These are phyloP conservation scores for Candida sonorensis DNA, from an alignment of 805 yeast genomes.

Conservation along the genomic window DNA sequence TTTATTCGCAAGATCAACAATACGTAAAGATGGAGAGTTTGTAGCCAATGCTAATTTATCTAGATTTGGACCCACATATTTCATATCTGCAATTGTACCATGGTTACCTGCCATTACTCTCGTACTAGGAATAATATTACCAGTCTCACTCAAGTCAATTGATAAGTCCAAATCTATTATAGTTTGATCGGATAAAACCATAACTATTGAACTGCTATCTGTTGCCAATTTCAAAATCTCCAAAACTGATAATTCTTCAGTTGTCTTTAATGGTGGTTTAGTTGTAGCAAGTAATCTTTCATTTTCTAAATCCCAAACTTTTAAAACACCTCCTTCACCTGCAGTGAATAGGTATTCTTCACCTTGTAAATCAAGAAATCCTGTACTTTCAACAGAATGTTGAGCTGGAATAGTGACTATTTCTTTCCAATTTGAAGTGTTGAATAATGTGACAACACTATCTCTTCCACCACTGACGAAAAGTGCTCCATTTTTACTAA, in stretches of 20 bases:
- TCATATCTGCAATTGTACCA: slow-evolving; percentile 89
- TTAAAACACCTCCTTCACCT: slow-evolving; percentile 68
- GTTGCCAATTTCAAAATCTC: slow-evolving; percentile 37
- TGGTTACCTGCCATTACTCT: slow-evolving; percentile 83
- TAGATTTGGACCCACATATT: slow-evolving; percentile 60
- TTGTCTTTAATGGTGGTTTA: slow-evolving; percentile 43
- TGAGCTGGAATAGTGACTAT: slow-evolving; percentile 62
- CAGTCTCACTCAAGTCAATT: slow-evolving; percentile 21
- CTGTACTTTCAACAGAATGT: slow-evolving; percentile 68
- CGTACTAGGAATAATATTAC: slow-evolving; percentile 32
- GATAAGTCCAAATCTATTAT: slow-evolving; percentile 30
- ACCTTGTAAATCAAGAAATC: slow-evolving; percentile 38
- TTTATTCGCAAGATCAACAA: slow-evolving; percentile 52
- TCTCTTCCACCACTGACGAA: slow-evolving; percentile 89
- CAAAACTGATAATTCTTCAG: slow-evolving; percentile 67
- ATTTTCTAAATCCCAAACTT: slow-evolving; percentile 50
- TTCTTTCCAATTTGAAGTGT: slow-evolving; percentile 44
- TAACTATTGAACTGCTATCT: slow-evolving; percentile 32
- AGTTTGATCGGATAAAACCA: slow-evolving; percentile 82
- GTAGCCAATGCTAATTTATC: slow-evolving; percentile 77
- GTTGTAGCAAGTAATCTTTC: slow-evolving; percentile 43
- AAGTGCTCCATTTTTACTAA: slow-evolving; percentile 42
- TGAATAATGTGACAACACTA: slow-evolving; percentile 59
- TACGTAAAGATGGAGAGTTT: slow-evolving; percentile 81
- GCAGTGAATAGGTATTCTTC: slow-evolving; percentile 54